Evolutionary conservation across 257 asterid genomes (phyloP).

Genomic region (Orobanche coerulescens): DNA sequence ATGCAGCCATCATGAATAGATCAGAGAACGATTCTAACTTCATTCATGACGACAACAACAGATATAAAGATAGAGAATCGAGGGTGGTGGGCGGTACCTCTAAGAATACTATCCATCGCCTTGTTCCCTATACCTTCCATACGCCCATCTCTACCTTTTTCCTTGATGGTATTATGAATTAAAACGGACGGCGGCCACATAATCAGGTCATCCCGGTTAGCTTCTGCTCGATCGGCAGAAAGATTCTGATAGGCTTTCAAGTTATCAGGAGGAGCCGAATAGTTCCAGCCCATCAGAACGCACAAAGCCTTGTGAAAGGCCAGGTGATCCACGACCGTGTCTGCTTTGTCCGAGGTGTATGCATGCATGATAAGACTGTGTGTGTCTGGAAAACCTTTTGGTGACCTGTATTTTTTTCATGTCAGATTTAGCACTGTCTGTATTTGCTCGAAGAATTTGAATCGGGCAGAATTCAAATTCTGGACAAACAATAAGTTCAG

Average conservation of each 20-base stretch:
- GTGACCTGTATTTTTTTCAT: slow-evolving; percentile 65
- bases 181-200: slow-evolving; percentile 96
- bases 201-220: slow-evolving; percentile 69
- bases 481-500: too few relatives aligned
- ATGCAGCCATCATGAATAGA: slow-evolving; percentile 21
- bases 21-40: slow-evolving; percentile 19
- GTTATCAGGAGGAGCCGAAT: slow-evolving; percentile 67
- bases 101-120: slow-evolving; percentile 84
- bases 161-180: slow-evolving; percentile 76
- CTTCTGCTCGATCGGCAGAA: slow-evolving; percentile 68
- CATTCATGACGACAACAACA: slow-evolving; percentile 21
- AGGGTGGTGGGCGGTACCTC: slow-evolving; percentile 61
- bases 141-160: slow-evolving; percentile 83
- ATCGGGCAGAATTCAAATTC: background rate
- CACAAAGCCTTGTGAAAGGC: slow-evolving; percentile 91
- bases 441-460: slow-evolving; percentile 7
- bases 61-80: slow-evolving; percentile 21
- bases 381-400: slow-evolving; percentile 68
- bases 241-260: slow-evolving; percentile 74
- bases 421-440: slow-evolving; percentile 20
- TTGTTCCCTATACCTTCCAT: slow-evolving; percentile 96
- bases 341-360: slow-evolving; percentile 59
- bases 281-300: slow-evolving; percentile 95
- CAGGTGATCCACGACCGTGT: slow-evolving; percentile 71
- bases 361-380: slow-evolving; percentile 88